Evolutionary conservation across 768 basidiomycete species (phyloP), one percentile per base, ranked within the genome.

Genomic region (Coprinopsis sp.): DNA sequence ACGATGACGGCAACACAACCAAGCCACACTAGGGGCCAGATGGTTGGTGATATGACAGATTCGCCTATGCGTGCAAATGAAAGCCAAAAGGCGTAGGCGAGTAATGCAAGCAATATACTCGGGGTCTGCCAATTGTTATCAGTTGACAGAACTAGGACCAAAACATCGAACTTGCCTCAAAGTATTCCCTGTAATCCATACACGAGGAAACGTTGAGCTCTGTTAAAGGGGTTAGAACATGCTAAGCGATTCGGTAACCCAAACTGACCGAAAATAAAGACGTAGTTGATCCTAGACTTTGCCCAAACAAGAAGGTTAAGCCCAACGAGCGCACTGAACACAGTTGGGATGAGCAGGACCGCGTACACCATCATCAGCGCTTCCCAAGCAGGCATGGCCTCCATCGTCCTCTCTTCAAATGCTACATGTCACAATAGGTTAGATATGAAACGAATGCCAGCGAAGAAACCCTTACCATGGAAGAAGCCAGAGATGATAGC

Each of bases 21-120:
- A 5, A 97, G 70, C 91, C 93, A 99, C 2, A 86, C 70, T 8
- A 90, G 63, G 0, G 88, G 87, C 84, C 88, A 98, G 2, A 81
- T 63, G 3, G 80, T 81, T 0, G 95, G 88, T 2, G 73, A 67
- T 12, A 85, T 60, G n/a, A 64, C 55, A 0, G 71, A 60, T 19
- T 64, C 50, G 12, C 84, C 87, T 18, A 90, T 68, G 28, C 72
- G 73, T 34, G 74, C 59, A 59, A 94, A 89, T 0, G 93, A 88
- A 33, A 96, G 70, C 82, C 84, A 93, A 61, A 92, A 92, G 23
- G 86, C 80, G 51, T 85, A 87, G 43, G 76, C 80, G 4, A 97
- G 74, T 1, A 81, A 73, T 21, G 79, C 71, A 23, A 92, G 72
- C n/a, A 95, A 64, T 38, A 92, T 70, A n/a, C 84, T 74, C 1